These are phyloP conservation scores for Oryza meyeriana DNA, from an alignment of 176 grass and related monocot genomes.

Conservation along the genomic window DNA sequence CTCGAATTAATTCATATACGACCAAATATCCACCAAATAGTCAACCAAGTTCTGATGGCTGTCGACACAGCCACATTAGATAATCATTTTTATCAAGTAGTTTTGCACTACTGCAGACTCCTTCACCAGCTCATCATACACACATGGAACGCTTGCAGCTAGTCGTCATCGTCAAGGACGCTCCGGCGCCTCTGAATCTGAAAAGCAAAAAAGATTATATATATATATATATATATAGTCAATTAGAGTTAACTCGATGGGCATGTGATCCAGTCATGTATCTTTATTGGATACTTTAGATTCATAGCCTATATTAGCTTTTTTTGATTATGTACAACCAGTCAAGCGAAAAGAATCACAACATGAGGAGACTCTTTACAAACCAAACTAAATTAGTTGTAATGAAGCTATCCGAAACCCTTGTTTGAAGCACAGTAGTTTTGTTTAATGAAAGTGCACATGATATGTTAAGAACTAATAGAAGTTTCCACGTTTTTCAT, in stretches of 20 bases:
- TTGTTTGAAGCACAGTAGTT: not conserved
- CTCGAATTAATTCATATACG: not conserved
- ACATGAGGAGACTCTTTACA: not conserved
- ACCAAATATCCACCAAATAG: not conserved
- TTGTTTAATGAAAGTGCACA: not conserved
- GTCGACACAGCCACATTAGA: not conserved
- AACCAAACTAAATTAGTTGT: not conserved
- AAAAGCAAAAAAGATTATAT: too few relatives aligned
- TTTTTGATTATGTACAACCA: not conserved
- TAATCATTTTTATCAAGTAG: not conserved
- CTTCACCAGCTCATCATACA: not conserved
- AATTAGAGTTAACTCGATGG: not conserved
- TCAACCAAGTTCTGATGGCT: not conserved
- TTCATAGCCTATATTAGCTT: not conserved
- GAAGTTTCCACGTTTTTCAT: conserved; percentile 24
- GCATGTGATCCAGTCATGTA: not conserved
- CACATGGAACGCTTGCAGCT: conserved; percentile 5
- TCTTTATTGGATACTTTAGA: not conserved
- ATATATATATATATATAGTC: not conserved
- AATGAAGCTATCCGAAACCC: not conserved
- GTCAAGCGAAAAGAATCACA: not conserved
- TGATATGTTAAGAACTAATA: not conserved
- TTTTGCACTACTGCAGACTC: not conserved
- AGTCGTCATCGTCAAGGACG: conserved; percentile 82
- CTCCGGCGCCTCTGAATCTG: conserved; percentile 89